These are phyloP conservation scores for Lepiota brunneoincarnata DNA, from an alignment of 768 basidiomycete species.

Conservation along the genomic window DNA sequence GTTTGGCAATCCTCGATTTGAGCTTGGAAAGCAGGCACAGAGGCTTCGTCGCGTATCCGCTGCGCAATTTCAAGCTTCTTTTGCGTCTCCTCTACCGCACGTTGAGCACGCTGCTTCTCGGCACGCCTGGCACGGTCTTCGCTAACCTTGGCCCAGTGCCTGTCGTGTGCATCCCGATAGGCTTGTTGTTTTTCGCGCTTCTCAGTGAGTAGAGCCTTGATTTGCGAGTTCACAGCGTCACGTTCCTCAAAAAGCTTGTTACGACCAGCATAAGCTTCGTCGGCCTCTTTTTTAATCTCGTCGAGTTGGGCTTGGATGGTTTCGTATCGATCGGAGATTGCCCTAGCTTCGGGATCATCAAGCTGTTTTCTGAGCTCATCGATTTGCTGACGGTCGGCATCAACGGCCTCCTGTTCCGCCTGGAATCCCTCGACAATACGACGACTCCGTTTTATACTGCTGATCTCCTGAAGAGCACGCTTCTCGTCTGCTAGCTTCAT, in stretches of 20 bases:
- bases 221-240: slow-evolving; percentile 61
- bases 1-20: slow-evolving; percentile 97
- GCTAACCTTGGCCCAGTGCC: slow-evolving; percentile 77
- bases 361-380: slow-evolving; percentile 81
- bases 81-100: slow-evolving; percentile 71
- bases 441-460: slow-evolving; percentile 64
- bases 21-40: slow-evolving; percentile 82
- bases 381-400: slow-evolving; percentile 67
- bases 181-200: slow-evolving; percentile 72
- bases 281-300: slow-evolving; percentile 79
- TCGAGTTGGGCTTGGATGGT: slow-evolving; percentile 83
- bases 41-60: slow-evolving; percentile 87
- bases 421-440: slow-evolving; percentile 81
- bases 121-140: slow-evolving; percentile 86
- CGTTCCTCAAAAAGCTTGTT: slow-evolving; percentile 87
- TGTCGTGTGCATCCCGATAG: slow-evolving; percentile 83
- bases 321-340: slow-evolving; percentile 77
- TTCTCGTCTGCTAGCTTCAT: slow-evolving; percentile 96
- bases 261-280: slow-evolving; percentile 80
- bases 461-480: slow-evolving; percentile 89
- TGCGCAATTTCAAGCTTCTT: slow-evolving; percentile 80
- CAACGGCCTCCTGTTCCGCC: slow-evolving; percentile 75
- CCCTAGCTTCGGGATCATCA: slow-evolving; percentile 88
- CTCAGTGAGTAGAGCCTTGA: slow-evolving; percentile 69
- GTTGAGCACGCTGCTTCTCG: slow-evolving; percentile 73